phyloP scores from a whole-genome alignment of 2,329 filamentous ascomycete genomes.

The Graphilbum sp. region DNA sequence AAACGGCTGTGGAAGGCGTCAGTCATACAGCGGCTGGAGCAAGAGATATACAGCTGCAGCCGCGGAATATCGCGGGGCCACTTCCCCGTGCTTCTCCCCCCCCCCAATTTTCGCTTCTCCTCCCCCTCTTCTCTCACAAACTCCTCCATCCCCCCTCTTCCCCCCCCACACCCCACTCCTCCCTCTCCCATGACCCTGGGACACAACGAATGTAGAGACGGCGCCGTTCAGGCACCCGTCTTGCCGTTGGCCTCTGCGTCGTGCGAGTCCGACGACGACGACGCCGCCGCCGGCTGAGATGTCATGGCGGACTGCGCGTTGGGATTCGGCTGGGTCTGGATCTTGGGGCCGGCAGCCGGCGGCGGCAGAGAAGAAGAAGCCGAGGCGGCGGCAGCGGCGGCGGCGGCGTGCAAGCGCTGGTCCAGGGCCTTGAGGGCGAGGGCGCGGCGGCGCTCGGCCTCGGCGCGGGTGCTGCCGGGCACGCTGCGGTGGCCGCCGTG shows the following conservation, averaged over 20 bases:
- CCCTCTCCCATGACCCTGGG: too few relatives aligned
- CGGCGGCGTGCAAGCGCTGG: slow-evolving; percentile 77
- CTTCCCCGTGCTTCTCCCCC: too few relatives aligned
- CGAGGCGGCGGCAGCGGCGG: slow-evolving; percentile 20
- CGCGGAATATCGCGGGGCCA: too few relatives aligned
- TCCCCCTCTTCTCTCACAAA: too few relatives aligned
- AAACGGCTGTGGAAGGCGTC: too few relatives aligned
- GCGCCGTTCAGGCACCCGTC: slow-evolving; percentile 5
- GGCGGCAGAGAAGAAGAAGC: slow-evolving; percentile 16
- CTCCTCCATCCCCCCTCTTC: too few relatives aligned
- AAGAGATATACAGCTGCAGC: too few relatives aligned
- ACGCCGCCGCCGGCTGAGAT: slow-evolving; percentile 30
- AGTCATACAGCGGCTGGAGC: too few relatives aligned
- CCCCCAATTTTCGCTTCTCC: too few relatives aligned
- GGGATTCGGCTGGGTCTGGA: slow-evolving; percentile 39
- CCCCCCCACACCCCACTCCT: too few relatives aligned
- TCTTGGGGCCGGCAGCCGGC: slow-evolving; percentile 33
- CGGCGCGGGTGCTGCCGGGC: slow-evolving; percentile 61
- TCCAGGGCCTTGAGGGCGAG: slow-evolving; percentile 84
- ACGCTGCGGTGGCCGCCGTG: slow-evolving; percentile 32
- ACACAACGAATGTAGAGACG: too few relatives aligned
- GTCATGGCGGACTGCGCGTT: slow-evolving; percentile 42
- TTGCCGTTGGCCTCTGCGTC: slow-evolving; percentile 34
- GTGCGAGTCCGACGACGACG: slow-evolving; percentile 55
- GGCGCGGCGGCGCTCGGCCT: slow-evolving; percentile 78